Conservation (phyloP, 2,329 filamentous ascomycete species). For the Chrysoporthe deuterocubensis region DNA sequence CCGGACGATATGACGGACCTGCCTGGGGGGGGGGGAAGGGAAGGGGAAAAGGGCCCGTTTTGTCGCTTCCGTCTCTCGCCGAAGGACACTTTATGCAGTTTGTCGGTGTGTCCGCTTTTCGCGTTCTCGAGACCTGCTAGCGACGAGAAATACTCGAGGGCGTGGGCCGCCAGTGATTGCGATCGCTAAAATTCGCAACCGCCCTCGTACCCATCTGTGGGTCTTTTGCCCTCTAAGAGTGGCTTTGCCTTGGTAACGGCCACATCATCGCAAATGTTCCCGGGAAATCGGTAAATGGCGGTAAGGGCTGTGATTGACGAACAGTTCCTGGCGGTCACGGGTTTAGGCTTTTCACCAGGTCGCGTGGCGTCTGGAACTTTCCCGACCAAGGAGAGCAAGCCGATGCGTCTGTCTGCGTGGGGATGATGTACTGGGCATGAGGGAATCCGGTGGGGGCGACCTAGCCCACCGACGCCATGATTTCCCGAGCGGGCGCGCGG, state of each 20-base stretch:
- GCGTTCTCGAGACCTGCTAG: neutral
- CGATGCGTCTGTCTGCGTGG: neutral
- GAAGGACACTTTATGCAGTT: neutral
- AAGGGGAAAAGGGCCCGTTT: neutral
- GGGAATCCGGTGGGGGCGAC: neutral
- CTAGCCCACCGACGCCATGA: neutral
- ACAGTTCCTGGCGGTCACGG: conserved; percentile 15
- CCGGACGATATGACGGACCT: neutral
- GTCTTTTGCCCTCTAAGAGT: neutral
- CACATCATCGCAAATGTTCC: neutral
- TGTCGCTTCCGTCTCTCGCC: neutral
- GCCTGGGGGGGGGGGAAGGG: neutral
- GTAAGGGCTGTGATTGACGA: conserved; percentile 13
- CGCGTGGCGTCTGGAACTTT: neutral
- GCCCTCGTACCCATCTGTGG: conserved; percentile 4
- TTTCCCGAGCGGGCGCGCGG: neutral
- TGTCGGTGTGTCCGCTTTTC: conserved; percentile 2
- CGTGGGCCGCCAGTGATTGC: conserved; percentile 1
- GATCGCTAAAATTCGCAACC: conserved; percentile 3
- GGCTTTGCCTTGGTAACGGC: neutral
- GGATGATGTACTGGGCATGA: neutral
- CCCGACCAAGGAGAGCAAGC: neutral
- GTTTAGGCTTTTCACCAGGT: neutral
- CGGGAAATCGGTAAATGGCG: conserved; percentile 14
- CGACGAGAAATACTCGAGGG: neutral